A percentile compares a stretch with the other conserved stretches of the same genome.
Conservation (phyloP, 371 early-diverging fungal genomes). For the Circinella minor region DNA sequence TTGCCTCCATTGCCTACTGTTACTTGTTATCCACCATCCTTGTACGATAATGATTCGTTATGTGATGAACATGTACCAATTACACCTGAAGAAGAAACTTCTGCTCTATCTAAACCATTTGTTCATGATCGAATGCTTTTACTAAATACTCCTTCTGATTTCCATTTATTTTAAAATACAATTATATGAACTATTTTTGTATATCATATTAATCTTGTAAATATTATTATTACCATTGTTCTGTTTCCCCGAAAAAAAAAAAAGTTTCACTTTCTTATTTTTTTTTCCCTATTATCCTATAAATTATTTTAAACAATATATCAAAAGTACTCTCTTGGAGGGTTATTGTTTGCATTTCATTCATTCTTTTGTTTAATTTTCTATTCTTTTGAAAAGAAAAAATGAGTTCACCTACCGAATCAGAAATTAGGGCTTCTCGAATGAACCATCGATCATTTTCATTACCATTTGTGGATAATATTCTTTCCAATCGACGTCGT, state of each 20-base stretch:
- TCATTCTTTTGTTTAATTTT: not conserved
- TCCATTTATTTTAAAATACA: not conserved
- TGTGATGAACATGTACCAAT: not conserved
- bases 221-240: no score
- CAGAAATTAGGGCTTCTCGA: constrained; percentile 6
- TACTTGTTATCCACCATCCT: not conserved
- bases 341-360: not conserved
- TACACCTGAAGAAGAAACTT: constrained; percentile 3
- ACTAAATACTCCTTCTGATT: constrained; percentile 6
- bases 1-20: not conserved
- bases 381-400: not conserved
- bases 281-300: no score
- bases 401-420: constrained; percentile 1
- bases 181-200: no score
- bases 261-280: no score
- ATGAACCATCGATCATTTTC: constrained; percentile 18
- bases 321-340: no score
- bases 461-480: constrained; percentile 9
- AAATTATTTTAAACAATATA: no score
- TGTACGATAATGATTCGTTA: not conserved
- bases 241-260: no score
- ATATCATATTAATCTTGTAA: no score
- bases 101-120: constrained; percentile 4
- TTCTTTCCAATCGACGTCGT: constrained; percentile 5
- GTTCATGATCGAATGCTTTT: constrained; percentile 10